phyloP scores from a whole-genome alignment of 192 early-diverging fungal genomes.

The Radiomyces spectabilis region DNA sequence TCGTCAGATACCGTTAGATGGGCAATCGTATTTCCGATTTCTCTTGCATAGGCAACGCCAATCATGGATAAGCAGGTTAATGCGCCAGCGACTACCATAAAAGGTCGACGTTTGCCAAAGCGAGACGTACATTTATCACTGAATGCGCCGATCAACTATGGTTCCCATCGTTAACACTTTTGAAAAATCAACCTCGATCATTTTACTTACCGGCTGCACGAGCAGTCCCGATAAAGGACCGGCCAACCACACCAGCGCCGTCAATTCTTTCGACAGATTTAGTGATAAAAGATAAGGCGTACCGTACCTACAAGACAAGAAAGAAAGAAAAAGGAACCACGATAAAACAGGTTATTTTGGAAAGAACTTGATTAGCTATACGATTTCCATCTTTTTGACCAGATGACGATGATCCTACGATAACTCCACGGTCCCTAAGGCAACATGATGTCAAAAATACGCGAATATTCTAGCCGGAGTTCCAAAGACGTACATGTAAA shows the following conservation, averaged over 20 bases:
- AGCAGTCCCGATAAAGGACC: conserved; percentile 68
- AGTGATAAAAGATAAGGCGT: conserved; percentile 65
- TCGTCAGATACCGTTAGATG: conserved; percentile 12
- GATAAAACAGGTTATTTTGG: conserved; percentile 23
- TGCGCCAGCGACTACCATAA: conserved; percentile 62
- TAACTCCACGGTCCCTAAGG: conserved; percentile 65
- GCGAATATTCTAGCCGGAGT: too few relatives aligned
- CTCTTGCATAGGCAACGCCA: conserved; percentile 68
- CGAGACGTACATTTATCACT: conserved; percentile 68
- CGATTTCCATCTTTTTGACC: background rate
- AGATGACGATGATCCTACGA: conserved; percentile 22
- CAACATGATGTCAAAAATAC: background rate
- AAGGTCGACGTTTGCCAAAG: conserved; percentile 79
- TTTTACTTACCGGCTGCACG: conserved; percentile 44
- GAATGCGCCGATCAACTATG: conserved; percentile 65
- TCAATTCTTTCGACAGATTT: conserved; percentile 52
- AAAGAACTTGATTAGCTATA: conserved; percentile 26
- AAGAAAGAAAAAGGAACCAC: background rate
- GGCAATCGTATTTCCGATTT: conserved; percentile 33
- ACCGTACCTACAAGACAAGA: conserved; percentile 48
- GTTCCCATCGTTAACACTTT: background rate
- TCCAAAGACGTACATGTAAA: conserved; percentile 53
- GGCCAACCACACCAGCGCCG: conserved; percentile 74
- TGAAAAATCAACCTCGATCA: too few relatives aligned
- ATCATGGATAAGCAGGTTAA: conserved; percentile 59